Base-by-base conservation (phyloP, 129 eudicot genomes). In the Artemisia annua region DNA sequence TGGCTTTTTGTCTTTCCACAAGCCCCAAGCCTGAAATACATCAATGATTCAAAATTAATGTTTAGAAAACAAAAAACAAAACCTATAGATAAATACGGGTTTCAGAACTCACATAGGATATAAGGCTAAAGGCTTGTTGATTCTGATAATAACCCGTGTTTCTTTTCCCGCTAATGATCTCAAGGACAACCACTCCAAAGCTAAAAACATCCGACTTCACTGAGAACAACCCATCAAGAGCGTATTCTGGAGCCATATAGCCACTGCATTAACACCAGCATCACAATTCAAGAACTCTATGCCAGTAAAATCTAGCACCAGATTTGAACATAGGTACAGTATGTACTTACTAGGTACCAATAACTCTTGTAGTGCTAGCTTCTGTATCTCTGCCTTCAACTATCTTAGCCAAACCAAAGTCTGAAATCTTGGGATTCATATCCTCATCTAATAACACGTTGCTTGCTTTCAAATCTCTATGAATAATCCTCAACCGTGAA, bases 81-180 rank as follows among this genome's bases (percentile, higher is more conserved):
- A 14, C 11, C 16, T 12, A 16, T 32, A 3, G 30, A 43, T 61
- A 50, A 3, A n/a, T 8, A 52, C 15, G 7, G 57, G 1, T 39
- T 35, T 7, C 16, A 35, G 49, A 35, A 63, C 84, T 82, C 74
- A 82, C 89, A 64, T 79, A 82, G 17, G 82, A 76, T 61, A 79
- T 32, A 61, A 85, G 89, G 67, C 85, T 79, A 48, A 72, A 67
- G 67, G 76, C 75, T 22, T 78, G 75, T 11, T 67, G 68, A 16
- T 79, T 54, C 1, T 82, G 76, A 64, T 82, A 85, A 58, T 81
- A 85, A 39, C 80, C 80, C 1, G 80, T 75, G 63, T 75, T 85
- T 69, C 72, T 85, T 46, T 79, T 85, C n/a, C 89, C 84, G 61
- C 84, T 82, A 28, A 81, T 78, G 61, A 85, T 85, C 81, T 85